phyloP scores from a whole-genome alignment of 805 yeast genomes.

The Wickerhamomyces bovis region DNA sequence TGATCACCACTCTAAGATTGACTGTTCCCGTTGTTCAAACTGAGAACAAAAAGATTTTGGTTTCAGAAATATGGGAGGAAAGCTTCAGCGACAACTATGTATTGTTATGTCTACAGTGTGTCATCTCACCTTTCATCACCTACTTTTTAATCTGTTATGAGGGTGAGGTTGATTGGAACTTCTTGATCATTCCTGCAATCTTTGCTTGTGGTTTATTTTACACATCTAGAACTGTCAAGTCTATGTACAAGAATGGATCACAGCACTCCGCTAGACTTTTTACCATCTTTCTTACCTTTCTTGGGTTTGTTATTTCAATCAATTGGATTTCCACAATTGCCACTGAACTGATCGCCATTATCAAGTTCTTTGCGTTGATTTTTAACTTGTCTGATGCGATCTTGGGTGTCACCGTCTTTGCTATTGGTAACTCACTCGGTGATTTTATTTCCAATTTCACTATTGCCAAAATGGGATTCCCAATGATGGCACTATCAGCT shows the following conservation, averaged over 20 bases:
- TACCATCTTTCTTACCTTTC: constrained; percentile 24
- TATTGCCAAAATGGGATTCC: constrained; percentile 78
- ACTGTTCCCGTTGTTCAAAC: constrained; percentile 31
- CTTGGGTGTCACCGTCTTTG: constrained; percentile 84
- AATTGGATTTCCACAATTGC: constrained; percentile 57
- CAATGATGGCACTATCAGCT: constrained; percentile 89
- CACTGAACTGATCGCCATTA: constrained; percentile 49
- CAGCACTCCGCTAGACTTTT: neutral
- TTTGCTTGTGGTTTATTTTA: neutral
- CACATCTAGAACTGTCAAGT: neutral
- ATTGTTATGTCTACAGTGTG: constrained; percentile 26
- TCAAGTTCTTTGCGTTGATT: constrained; percentile 56
- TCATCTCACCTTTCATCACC: constrained; percentile 25
- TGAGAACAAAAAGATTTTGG: constrained; percentile 19
- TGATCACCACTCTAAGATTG: constrained; percentile 27
- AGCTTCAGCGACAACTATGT: constrained; percentile 9
- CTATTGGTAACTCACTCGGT: constrained; percentile 89
- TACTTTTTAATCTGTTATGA: constrained; percentile 12
- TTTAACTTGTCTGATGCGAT: constrained; percentile 69
- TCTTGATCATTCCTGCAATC: constrained; percentile 4
- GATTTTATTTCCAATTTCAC: constrained; percentile 82
- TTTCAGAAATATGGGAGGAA: constrained; percentile 13
- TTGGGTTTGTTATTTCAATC: constrained; percentile 66
- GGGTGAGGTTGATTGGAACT: neutral
- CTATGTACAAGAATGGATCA: constrained; percentile 1